Evolutionary conservation across 2,329 filamentous ascomycete genomes (phyloP).

Genomic region (Beauveria caledonica): DNA sequence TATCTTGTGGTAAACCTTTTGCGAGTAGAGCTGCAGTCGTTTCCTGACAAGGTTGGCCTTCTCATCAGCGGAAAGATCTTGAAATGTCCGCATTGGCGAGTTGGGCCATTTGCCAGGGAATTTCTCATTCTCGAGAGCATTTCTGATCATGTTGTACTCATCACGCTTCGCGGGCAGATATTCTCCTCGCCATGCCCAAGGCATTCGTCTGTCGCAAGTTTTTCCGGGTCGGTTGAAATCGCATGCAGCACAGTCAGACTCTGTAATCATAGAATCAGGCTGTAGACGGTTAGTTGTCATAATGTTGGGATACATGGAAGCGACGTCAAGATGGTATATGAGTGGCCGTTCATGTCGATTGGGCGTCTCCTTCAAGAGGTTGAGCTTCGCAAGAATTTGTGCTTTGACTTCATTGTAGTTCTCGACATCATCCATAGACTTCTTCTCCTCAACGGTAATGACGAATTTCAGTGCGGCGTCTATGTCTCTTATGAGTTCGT

Average conservation of each 20-base stretch:
- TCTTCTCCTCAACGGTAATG: slow-evolving; percentile 76
- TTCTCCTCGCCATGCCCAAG: slow-evolving; percentile 97
- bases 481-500: slow-evolving; percentile 78
- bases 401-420: slow-evolving; percentile 80
- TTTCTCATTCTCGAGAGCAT: slow-evolving; percentile 82
- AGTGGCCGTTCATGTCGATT: slow-evolving; percentile 78
- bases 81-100: slow-evolving; percentile 63
- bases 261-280: slow-evolving; percentile 97
- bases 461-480: slow-evolving; percentile 87
- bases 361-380: slow-evolving; percentile 69
- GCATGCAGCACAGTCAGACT: slow-evolving; percentile 92
- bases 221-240: slow-evolving; percentile 98
- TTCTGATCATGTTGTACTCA: slow-evolving; percentile 98
- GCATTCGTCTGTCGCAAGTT: slow-evolving; percentile 87
- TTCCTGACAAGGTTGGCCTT: slow-evolving; percentile 76
- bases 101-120: slow-evolving; percentile 76
- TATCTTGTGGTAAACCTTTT: slow-evolving; percentile 99
- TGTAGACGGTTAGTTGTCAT: slow-evolving; percentile 99
- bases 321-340: slow-evolving; percentile 97
- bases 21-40: slow-evolving; percentile 82
- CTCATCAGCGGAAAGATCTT: slow-evolving; percentile 74
- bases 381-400: slow-evolving; percentile 66
- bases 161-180: slow-evolving; percentile 93
- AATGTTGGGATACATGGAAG: slow-evolving; percentile 99
- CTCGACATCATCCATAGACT: slow-evolving; percentile 66